phyloP scores from a whole-genome alignment of 768 basidiomycete genomes.

The Rhodotorula babjevae region DNA sequence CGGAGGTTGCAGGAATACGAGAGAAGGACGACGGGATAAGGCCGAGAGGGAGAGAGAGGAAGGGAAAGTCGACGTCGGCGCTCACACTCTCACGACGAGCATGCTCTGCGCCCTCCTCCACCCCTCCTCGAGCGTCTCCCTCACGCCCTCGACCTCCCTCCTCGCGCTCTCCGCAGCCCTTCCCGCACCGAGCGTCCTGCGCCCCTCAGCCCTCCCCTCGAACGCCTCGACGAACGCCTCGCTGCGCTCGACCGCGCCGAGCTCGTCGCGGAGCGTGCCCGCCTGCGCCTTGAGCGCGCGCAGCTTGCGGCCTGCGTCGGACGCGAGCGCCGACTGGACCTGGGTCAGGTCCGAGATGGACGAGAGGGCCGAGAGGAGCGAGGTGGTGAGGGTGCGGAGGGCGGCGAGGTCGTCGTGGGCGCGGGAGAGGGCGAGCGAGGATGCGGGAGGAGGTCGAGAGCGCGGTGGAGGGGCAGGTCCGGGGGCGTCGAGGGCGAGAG shows the following conservation, averaged over 20 bases:
- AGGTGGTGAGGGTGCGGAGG: slow-evolving; percentile 67
- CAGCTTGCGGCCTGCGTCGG: slow-evolving; percentile 79
- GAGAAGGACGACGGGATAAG: too few species aligned
- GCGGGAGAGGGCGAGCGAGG: not conserved
- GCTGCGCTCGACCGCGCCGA: not conserved
- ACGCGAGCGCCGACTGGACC: slow-evolving; percentile 75
- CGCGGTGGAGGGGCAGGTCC: too few species aligned
- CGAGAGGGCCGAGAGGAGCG: slow-evolving; percentile 68
- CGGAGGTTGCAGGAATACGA: too few species aligned
- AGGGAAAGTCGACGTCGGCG: not conserved
- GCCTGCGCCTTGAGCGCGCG: slow-evolving; percentile 55
- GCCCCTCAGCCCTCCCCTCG: not conserved
- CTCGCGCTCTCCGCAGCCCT: slow-evolving; percentile 2
- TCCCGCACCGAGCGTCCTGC: not conserved
- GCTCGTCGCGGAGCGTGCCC: slow-evolving; percentile 3
- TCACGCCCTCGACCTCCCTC: slow-evolving; percentile 3
- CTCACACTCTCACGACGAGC: not conserved
- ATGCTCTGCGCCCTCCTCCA: slow-evolving; percentile 6
- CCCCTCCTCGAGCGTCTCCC: slow-evolving; percentile 6
- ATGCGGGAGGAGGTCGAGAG: not conserved
- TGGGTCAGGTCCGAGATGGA: slow-evolving; percentile 82
- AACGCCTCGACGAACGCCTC: slow-evolving; percentile 15
- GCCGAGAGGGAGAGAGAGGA: too few species aligned
- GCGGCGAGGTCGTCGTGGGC: slow-evolving; percentile 56
- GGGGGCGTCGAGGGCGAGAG: not conserved